Percentiles rank a stretch among this genome's conserved stretches.
These are phyloP conservation scores for Coniochaeta hoffmannii DNA, from an alignment of 2,329 filamentous ascomycete species.

Conservation along the genomic window DNA sequence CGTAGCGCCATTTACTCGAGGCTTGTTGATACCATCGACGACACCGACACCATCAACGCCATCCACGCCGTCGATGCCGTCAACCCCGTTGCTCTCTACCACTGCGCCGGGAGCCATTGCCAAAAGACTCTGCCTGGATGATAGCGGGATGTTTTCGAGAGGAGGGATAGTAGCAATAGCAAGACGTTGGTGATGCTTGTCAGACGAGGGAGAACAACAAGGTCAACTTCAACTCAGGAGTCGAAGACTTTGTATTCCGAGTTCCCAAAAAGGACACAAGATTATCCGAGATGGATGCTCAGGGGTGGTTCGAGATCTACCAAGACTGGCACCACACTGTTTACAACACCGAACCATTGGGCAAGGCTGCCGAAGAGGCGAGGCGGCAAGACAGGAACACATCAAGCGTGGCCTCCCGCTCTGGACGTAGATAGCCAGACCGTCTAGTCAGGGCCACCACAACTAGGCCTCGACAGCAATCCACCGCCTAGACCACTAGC, in stretches of 20 bases:
- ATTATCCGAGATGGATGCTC: background rate
- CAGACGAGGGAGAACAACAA: background rate
- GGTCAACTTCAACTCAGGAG: background rate
- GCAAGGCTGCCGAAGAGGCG: background rate
- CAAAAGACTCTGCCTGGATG: background rate
- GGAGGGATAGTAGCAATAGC: background rate
- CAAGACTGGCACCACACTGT: conserved; percentile 1
- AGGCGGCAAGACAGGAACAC: conserved; percentile 1
- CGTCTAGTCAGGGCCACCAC: too few species aligned
- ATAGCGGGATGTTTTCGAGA: background rate
- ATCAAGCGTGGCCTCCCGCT: background rate
- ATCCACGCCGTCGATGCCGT: background rate
- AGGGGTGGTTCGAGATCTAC: conserved; percentile 3
- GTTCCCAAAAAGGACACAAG: background rate
- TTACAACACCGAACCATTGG: background rate
- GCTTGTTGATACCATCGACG: background rate
- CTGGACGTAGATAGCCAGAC: conserved; percentile 2
- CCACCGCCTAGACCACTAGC: too few species aligned
- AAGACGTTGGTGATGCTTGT: background rate
- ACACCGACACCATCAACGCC: conserved; percentile 1
- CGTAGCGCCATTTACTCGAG: conserved; percentile 4
- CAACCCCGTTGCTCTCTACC: background rate
- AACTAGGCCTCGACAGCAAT: too few species aligned
- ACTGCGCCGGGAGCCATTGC: background rate
- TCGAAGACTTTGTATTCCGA: background rate